A percentile compares a stretch with the other conserved stretches of the same genome.
phyloP scores from a whole-genome alignment of 179 eudicot genomes.

The Spergularia azorica region DNA sequence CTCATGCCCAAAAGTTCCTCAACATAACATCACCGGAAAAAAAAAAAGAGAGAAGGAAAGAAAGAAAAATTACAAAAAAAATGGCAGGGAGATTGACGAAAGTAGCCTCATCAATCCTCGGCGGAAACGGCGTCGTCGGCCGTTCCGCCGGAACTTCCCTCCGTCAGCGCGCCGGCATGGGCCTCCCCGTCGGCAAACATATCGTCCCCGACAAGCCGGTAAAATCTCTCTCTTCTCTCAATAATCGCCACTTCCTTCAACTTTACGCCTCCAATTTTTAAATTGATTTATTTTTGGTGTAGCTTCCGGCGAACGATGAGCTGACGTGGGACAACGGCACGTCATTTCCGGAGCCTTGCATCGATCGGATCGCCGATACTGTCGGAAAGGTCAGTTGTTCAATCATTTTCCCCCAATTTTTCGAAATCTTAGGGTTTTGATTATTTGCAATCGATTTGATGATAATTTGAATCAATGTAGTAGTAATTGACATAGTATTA shows the following conservation, averaged over 20 bases:
- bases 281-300: not conserved
- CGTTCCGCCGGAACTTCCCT: constrained; percentile 64
- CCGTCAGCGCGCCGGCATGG: constrained; percentile 88
- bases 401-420: not conserved
- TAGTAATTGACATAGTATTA: not conserved
- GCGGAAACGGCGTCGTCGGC: constrained; percentile 66
- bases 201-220: constrained; percentile 91
- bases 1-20: too few relatives aligned
- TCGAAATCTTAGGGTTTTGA: not conserved
- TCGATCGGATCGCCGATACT: constrained; percentile 92
- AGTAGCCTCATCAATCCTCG: constrained; percentile 65
- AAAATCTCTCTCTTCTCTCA: constrained; percentile 5
- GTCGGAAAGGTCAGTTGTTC: constrained; percentile 63
- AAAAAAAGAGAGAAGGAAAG: too few relatives aligned
- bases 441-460: not conserved
- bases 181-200: constrained; percentile 93
- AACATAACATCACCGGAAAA: too few relatives aligned
- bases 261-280: not conserved
- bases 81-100: constrained; percentile 44
- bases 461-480: not conserved
- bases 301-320: constrained; percentile 78
- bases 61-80: too few relatives aligned
- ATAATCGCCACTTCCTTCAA: not conserved
- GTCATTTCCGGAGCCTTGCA: constrained; percentile 83
- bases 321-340: constrained; percentile 91